Percentiles rank a stretch among this genome's conserved stretches.
Evolutionary conservation across 75 land plant genomes (phyloP).

Genomic region (Cryptomeria japonica): DNA sequence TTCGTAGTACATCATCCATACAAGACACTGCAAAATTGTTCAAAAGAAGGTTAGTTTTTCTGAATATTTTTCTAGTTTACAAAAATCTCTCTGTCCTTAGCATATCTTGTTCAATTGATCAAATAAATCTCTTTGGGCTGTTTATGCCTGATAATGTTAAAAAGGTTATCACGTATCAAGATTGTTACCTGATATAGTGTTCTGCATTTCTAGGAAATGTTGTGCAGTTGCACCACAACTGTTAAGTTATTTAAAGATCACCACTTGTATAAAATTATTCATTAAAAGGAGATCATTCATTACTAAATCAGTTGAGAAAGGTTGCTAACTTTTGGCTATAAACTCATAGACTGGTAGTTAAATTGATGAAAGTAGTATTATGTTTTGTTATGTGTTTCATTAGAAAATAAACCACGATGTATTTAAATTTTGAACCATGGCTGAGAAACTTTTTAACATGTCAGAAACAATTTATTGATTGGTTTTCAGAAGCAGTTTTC

Average conservation of each 20-base stretch:
- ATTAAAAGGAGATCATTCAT: not conserved
- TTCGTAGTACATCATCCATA: constrained; percentile 21
- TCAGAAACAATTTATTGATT: not conserved
- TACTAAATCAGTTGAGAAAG: not conserved
- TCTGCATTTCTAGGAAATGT: no score
- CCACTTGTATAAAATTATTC: not conserved
- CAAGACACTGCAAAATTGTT: constrained; percentile 17
- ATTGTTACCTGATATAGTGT: no score
- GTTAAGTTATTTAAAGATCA: no score
- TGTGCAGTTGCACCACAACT: no score
- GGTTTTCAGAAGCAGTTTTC: not conserved
- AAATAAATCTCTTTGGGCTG: not conserved
- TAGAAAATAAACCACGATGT: not conserved
- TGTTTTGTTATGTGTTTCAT: not conserved
- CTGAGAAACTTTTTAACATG: not conserved
- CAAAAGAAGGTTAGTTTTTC: constrained; percentile 15
- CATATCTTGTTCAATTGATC: not conserved
- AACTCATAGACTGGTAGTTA: not conserved
- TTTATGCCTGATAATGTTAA: not conserved
- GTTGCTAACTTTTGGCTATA: not conserved
- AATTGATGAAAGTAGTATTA: not conserved
- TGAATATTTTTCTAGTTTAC: not conserved
- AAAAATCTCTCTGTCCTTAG: not conserved
- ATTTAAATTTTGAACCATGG: not conserved
- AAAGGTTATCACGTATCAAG: not conserved